Conservation (phyloP, 371 early-diverging fungal genomes). For the Parasitella parasitica region DNA sequence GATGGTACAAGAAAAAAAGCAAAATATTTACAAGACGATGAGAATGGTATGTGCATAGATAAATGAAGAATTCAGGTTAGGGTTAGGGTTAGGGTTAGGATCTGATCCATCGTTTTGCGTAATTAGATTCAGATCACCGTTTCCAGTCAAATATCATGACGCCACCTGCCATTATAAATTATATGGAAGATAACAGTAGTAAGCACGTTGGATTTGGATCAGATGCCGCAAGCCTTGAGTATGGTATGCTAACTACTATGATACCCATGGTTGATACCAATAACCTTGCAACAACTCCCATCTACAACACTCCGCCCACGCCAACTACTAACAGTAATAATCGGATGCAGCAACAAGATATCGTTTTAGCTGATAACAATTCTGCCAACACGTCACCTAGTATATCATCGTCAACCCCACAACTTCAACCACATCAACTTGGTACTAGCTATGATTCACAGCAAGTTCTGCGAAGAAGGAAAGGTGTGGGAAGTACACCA, state of each 20-base stretch:
- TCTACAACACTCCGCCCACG: not conserved
- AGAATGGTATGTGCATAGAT: slow-evolving; percentile 30
- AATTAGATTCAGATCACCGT: slow-evolving; percentile 6
- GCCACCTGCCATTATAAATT: slow-evolving; percentile 17
- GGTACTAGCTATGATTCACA: not conserved
- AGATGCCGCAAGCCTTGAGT: slow-evolving; percentile 76
- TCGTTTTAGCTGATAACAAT: slow-evolving; percentile 1
- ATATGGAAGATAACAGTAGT: slow-evolving; percentile 14
- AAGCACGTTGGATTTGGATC: slow-evolving; percentile 64
- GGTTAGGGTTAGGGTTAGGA: too few species aligned
- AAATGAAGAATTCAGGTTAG: not conserved
- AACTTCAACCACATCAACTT: not conserved
- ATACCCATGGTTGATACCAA: slow-evolving; percentile 23
- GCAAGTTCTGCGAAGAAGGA: slow-evolving; percentile 21
- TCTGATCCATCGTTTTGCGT: not conserved
- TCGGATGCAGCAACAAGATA: slow-evolving; percentile 1
- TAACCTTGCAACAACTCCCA: not conserved
- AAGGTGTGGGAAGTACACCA: slow-evolving; percentile 40
- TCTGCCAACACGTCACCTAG: slow-evolving; percentile 10
- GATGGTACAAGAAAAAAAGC: slow-evolving; percentile 82
- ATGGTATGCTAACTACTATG: slow-evolving; percentile 78
- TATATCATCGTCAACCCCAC: not conserved
- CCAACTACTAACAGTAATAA: not conserved
- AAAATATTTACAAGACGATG: slow-evolving; percentile 71
- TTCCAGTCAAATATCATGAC: slow-evolving; percentile 15